Base-by-base conservation (phyloP, 768 basidiomycete species). In the Phaeotremella fagi region DNA sequence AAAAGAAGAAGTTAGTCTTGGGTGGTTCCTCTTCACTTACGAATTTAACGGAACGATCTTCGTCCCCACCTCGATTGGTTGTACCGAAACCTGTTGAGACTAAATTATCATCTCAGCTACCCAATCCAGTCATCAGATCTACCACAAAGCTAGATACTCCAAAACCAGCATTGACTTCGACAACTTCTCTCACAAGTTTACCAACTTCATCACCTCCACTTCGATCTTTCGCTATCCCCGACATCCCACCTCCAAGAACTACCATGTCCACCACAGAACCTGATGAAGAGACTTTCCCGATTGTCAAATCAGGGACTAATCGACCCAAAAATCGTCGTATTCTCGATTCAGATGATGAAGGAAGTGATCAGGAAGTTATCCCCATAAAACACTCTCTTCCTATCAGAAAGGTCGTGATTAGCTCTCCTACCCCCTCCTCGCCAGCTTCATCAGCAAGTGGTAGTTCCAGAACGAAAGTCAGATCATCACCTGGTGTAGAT, bases 261-360 rank as follows among this genome's bases (percentile, higher is more conserved):
- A 27, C 20, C 22, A 16, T 18, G 52, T 11, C 56, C 45, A 29
- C 38, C 56, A 50, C 50, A 2, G 54, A 60, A 22, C 12, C 31
- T 16, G 36, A 48, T 12, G 60, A 57, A 29, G 60, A 61, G 25
- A 53, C 58, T 3, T 44, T 33, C 15, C 56, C 60, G 5, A 48
- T 61, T 1, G 42, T 52, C 4, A 57, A 52, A 55, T 52, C 56
- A 12, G 60, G 60, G 6, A 29, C 29, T 4, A 36, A 22, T 4
- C 41, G n/a, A 35, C 16, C 43, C 26, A 53, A 38, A 23, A 55
- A 52, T 4, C 37, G 37, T 22, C 18, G 44, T 14, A 52, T 61
- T 2, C 49, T 58, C 9, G 27, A 44, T 2, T 57, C 60, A n/a
- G 55, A 57, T 41, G 54, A 52, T 20, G 60, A 61, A n/a, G 60